phyloP scores from a whole-genome alignment of 2,329 filamentous ascomycete species.

The Pseudocercospora vitis region DNA sequence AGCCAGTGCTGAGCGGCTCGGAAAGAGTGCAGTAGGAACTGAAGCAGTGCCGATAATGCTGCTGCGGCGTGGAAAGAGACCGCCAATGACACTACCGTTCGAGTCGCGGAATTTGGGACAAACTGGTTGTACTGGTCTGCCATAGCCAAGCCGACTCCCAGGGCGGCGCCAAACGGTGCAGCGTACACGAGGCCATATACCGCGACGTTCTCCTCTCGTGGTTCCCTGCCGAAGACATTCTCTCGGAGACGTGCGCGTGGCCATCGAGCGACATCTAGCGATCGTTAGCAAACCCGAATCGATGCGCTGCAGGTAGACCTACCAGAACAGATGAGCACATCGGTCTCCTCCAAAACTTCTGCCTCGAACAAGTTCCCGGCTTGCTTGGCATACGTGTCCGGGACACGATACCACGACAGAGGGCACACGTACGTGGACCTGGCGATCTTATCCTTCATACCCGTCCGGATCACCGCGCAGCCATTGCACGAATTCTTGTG shows the following conservation, averaged over 20 bases:
- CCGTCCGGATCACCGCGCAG: neutral
- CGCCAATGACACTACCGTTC: neutral
- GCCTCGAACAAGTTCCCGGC: neutral
- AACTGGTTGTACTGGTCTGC: neutral
- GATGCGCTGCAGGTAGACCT: neutral
- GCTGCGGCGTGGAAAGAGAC: neutral
- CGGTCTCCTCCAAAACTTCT: neutral
- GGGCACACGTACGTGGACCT: neutral
- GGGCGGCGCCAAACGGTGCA: neutral
- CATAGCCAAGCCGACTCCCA: neutral
- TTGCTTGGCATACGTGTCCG: neutral
- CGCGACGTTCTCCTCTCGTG: conserved; percentile 1
- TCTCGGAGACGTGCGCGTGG: neutral
- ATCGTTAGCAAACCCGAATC: neutral
- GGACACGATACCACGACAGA: neutral
- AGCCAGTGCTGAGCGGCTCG: neutral
- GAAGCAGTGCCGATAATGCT: neutral
- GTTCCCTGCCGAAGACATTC: neutral
- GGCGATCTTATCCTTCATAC: conserved; percentile 1
- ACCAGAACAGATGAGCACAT: conserved; percentile 2
- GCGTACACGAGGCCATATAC: neutral
- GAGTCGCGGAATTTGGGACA: neutral
- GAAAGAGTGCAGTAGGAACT: neutral
- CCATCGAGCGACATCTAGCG: neutral
- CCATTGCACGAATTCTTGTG: neutral